Conservation (phyloP, 2,329 filamentous ascomycete species). For the Ceratocystis diversiconidia region DNA sequence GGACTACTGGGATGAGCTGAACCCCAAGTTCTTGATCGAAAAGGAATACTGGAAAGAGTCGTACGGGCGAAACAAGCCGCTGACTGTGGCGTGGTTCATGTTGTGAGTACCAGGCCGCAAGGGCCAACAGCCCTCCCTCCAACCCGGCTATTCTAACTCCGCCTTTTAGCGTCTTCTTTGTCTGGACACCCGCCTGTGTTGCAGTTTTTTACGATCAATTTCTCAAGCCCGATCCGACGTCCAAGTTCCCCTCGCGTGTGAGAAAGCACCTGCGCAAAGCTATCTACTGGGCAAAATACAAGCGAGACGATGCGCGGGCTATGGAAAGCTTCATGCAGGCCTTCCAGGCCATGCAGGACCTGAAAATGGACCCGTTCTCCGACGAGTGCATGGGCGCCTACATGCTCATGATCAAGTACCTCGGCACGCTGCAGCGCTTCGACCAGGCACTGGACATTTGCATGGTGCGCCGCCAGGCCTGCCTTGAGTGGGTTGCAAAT, state of each 20-base stretch:
- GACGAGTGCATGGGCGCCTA: slow-evolving; percentile 85
- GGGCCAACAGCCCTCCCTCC: background rate
- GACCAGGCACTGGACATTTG: slow-evolving; percentile 60
- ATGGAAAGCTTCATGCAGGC: slow-evolving; percentile 14
- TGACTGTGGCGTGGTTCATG: slow-evolving; percentile 12
- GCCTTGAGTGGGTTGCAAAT: slow-evolving; percentile 43
- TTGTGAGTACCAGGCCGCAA: slow-evolving; percentile 8
- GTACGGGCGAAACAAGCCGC: slow-evolving; percentile 6
- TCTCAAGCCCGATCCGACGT: slow-evolving; percentile 11
- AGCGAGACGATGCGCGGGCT: slow-evolving; percentile 17
- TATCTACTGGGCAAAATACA: slow-evolving; percentile 18
- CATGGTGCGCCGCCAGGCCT: slow-evolving; percentile 60
- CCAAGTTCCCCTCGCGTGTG: slow-evolving; percentile 14
- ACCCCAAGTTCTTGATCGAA: slow-evolving; percentile 14
- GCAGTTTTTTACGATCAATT: slow-evolving; percentile 12
- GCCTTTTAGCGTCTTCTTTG: slow-evolving; percentile 1
- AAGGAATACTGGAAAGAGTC: slow-evolving; percentile 15
- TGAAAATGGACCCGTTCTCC: slow-evolving; percentile 65
- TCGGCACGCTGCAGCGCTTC: slow-evolving; percentile 62
- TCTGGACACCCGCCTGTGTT: slow-evolving; percentile 1
- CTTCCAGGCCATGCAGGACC: slow-evolving; percentile 14
- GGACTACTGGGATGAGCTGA: slow-evolving; percentile 11
- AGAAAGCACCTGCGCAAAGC: slow-evolving; percentile 16
- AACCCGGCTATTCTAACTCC: background rate
- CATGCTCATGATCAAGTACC: slow-evolving; percentile 63